A percentile compares a stretch with the other conserved stretches of the same genome.
Conservation (phyloP, 495 filamentous ascomycete species). For the Aspergillus homomorphus region DNA sequence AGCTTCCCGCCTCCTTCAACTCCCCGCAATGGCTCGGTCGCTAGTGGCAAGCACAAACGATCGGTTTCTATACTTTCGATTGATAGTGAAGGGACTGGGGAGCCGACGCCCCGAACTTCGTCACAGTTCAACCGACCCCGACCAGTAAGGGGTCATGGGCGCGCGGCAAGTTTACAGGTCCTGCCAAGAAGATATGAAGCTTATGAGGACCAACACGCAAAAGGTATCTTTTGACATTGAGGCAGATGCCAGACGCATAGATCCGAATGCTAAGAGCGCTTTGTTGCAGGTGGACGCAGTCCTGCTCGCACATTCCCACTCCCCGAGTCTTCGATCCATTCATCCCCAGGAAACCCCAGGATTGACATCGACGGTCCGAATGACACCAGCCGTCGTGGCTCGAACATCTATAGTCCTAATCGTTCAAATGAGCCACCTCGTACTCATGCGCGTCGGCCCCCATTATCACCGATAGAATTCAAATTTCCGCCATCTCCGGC, state of each 20-base stretch:
- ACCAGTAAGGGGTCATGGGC: conserved; percentile 62
- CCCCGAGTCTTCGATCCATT: conserved; percentile 29
- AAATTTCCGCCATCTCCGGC: conserved; percentile 60
- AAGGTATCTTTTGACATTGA: conserved; percentile 33
- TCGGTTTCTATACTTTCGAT: conserved; percentile 96
- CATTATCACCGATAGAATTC: conserved; percentile 57
- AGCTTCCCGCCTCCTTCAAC: conserved; percentile 49
- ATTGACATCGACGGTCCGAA: conserved; percentile 32
- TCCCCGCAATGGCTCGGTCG: conserved; percentile 34
- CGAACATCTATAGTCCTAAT: conserved; percentile 29
- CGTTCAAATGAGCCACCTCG: conserved; percentile 28
- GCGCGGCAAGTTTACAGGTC: conserved; percentile 83
- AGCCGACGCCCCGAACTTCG: conserved; percentile 38
- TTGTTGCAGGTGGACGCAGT: conserved; percentile 21
- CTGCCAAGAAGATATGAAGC: conserved; percentile 54
- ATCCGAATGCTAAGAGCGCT: conserved; percentile 9
- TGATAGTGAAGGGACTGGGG: conserved; percentile 56
- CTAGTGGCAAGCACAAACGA: conserved; percentile 58
- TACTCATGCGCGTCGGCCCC: conserved; percentile 32
- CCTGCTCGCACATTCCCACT: conserved; percentile 28
- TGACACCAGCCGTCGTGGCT: conserved; percentile 24
- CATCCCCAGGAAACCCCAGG: conserved; percentile 21
- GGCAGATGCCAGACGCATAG: neutral
- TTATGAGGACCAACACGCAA: conserved; percentile 35
- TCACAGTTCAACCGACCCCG: conserved; percentile 42